Percentiles rank a stretch among this genome's conserved stretches.
phyloP scores from a whole-genome alignment of 441 rosid species.

The Brassica hybrid region DNA sequence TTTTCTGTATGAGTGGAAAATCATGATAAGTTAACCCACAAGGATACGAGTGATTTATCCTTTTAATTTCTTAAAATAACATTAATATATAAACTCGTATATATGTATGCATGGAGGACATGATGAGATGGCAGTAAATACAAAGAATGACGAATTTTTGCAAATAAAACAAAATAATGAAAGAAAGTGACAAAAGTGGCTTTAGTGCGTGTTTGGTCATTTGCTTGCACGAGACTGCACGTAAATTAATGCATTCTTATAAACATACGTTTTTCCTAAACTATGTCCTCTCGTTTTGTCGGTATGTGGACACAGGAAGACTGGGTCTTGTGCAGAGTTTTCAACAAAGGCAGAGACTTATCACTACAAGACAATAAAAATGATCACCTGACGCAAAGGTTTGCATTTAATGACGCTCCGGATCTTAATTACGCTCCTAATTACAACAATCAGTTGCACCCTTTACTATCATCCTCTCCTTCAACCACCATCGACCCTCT shows the following conservation, averaged over 20 bases:
- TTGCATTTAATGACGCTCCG: conserved; percentile 43
- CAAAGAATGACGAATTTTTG: conserved; percentile 25
- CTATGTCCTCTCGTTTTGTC: conserved; percentile 28
- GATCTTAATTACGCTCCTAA: conserved; percentile 33
- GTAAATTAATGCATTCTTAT: conserved; percentile 37
- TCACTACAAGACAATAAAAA: conserved; percentile 17
- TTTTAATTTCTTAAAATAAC: not conserved
- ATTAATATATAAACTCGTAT: not conserved
- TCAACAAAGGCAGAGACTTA: conserved; percentile 67
- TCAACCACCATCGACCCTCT: conserved; percentile 29
- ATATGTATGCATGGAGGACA: conserved; percentile 22
- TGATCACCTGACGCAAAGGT: conserved; percentile 40
- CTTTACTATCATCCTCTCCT: conserved; percentile 33
- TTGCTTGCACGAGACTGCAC: conserved; percentile 38
- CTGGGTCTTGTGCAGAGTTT: conserved; percentile 94
- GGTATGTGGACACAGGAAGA: conserved; percentile 79
- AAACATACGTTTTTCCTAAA: conserved; percentile 4
- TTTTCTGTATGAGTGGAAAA: not conserved
- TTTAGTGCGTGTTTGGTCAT: conserved; percentile 43
- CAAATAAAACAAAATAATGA: conserved; percentile 9
- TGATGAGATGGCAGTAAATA: conserved; percentile 37
- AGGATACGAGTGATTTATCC: not conserved
- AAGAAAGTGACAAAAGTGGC: conserved; percentile 37
- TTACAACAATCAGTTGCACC: conserved; percentile 24
- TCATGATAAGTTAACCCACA: conserved; percentile 2